Conservation (phyloP, 1,284 basidiomycete species). For the Sutorius eximius region DNA sequence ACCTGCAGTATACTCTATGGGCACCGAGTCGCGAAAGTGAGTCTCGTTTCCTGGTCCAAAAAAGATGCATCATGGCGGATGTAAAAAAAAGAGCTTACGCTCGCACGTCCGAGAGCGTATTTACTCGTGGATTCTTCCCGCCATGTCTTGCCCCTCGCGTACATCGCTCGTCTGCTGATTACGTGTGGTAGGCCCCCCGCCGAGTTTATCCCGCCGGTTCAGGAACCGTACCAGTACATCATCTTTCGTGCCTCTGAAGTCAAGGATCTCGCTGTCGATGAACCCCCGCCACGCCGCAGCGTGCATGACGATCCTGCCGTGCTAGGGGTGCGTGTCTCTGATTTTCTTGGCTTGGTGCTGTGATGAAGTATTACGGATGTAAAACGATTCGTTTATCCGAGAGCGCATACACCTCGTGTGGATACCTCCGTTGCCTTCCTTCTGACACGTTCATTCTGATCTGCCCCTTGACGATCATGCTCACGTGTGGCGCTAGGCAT, state of each 20-base stretch:
- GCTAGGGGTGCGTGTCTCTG: conserved; percentile 56
- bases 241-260: conserved; percentile 83
- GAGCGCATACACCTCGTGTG: conserved; percentile 54
- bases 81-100: conserved; percentile 50
- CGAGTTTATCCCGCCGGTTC: conserved; percentile 75
- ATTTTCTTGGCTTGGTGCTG: conserved; percentile 6
- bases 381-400: conserved; percentile 46
- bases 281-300: conserved; percentile 55
- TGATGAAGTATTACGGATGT: conserved; percentile 58
- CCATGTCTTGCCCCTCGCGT: too few species aligned
- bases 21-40: conserved; percentile 81
- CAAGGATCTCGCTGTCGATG: conserved; percentile 76
- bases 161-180: conserved; percentile 20
- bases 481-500: conserved; percentile 32
- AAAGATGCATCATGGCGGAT: conserved; percentile 62
- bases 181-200: conserved; percentile 52
- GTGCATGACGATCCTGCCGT: conserved; percentile 80
- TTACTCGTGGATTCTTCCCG: conserved; percentile 62
- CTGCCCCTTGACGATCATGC: background rate
- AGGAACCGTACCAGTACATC: conserved; percentile 78
- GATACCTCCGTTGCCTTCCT: conserved; percentile 63
- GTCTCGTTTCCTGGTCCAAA: conserved; percentile 25
- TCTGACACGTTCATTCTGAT: conserved; percentile 37
- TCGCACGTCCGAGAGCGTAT: conserved; percentile 68
- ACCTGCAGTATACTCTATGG: conserved; percentile 78